Evolutionary conservation across 345 rosid species (phyloP), one percentile per base, ranked within the genome.

Genomic region (Abelmoschus esculentus): DNA sequence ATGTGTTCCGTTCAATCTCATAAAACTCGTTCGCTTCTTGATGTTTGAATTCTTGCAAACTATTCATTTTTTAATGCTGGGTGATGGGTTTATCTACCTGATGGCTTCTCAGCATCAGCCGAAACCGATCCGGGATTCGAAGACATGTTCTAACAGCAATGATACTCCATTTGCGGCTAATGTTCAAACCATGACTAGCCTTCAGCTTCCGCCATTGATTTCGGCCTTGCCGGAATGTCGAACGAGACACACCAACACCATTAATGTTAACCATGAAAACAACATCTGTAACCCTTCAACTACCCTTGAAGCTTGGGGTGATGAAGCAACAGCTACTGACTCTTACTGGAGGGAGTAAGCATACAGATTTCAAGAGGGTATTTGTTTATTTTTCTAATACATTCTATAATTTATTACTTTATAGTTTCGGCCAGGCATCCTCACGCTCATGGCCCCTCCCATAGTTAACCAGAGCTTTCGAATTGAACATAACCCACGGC

Each of bases 271-370:
- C 8, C 66, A 76, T 55, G 79, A 67, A 74, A 76, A 52, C 62
- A 78, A 78, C 44, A 77, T 67, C 56, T 77, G 85, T 55, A 75
- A 84, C 69, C 87, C 79, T 76, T 82, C 85, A 22, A 74, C 86
- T 68, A 77, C 77, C 40, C 75, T 83, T 52, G n/a, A 83, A 77
- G 84, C 78, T 50, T 81, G 78, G 83, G 81, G 53, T 3, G 53
- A 84, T 75, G 86, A 82, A 54, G 78, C 83, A 56, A 36, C 40
- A 7, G 40, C 40, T 5, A 79, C 61, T 74, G 86, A 82, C 26
- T 76, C 78, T 54, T 83, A 82, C 73, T 87, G 92, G 92, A 83
- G 60, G 75, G 85, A 85, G 92, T 87, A 87, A 68, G 46, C 47
- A 44, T 70, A 52, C 68, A 34, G 4, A 32, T 32, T 32, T 32